These are phyloP conservation scores for Suillus subluteus DNA, from an alignment of 768 basidiomycete species.

Conservation along the genomic window DNA sequence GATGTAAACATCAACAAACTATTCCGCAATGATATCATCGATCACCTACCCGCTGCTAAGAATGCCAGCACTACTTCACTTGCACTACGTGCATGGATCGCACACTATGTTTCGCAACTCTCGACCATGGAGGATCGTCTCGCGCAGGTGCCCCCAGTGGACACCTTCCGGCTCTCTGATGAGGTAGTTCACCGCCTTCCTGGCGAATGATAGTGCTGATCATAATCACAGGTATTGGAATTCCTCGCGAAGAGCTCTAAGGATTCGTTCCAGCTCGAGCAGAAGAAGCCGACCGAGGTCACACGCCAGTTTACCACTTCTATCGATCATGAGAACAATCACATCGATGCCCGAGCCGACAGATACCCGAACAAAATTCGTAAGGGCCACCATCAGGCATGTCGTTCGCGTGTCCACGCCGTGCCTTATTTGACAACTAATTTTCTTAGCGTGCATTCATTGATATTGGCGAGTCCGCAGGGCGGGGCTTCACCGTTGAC, in stretches of 20 bases:
- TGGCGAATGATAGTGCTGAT: not conserved
- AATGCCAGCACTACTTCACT: slow-evolving; percentile 21
- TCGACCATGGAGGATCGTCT: slow-evolving; percentile 24
- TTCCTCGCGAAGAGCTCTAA: slow-evolving; percentile 32
- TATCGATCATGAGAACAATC: slow-evolving; percentile 16
- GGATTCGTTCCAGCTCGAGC: slow-evolving; percentile 30
- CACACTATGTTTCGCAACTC: slow-evolving; percentile 33
- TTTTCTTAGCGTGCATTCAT: slow-evolving; percentile 22
- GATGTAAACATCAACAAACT: slow-evolving; percentile 21
- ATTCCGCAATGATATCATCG: slow-evolving; percentile 15
- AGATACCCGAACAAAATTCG: slow-evolving; percentile 36
- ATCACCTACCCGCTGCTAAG: not conserved
- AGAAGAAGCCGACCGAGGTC: slow-evolving; percentile 30
- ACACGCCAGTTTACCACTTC: slow-evolving; percentile 25
- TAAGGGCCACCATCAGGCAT: slow-evolving; percentile 42
- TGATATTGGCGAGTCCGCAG: slow-evolving; percentile 23
- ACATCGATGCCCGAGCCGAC: slow-evolving; percentile 24
- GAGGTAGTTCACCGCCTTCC: slow-evolving; percentile 15
- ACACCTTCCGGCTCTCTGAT: slow-evolving; percentile 29
- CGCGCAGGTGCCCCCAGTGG: slow-evolving; percentile 25
- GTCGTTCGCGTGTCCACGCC: slow-evolving; percentile 9
- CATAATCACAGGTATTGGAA: slow-evolving; percentile 22
- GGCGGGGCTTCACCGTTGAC: slow-evolving; percentile 27
- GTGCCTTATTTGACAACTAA: not conserved
- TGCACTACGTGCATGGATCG: slow-evolving; percentile 35